Conservation (phyloP, 805 yeast genomes). For the Groenewaldozyma salmanticensis region DNA sequence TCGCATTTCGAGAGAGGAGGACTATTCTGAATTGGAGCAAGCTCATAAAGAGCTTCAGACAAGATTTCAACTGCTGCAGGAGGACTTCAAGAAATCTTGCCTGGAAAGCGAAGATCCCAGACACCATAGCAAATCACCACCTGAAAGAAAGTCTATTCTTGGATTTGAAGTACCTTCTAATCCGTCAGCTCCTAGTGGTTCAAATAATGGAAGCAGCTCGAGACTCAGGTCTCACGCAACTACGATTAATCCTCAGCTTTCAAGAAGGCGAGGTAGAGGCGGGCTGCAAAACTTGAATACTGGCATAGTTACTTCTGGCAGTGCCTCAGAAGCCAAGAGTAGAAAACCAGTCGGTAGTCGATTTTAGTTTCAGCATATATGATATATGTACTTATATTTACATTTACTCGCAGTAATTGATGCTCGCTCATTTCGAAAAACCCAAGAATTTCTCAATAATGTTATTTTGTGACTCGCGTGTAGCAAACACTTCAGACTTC, state of each 20-base stretch:
- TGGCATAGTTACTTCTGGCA: no score
- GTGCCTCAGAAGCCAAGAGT: no score
- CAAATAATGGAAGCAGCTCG: not conserved
- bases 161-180: conserved; percentile 8
- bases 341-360: no score
- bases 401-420: no score
- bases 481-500: conserved; percentile 23
- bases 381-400: no score
- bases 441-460: conserved; percentile 35
- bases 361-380: no score
- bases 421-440: no score
- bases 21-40: conserved; percentile 16
- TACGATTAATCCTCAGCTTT: not conserved
- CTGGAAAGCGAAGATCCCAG: conserved; percentile 22
- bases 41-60: conserved; percentile 22
- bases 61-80: conserved; percentile 20
- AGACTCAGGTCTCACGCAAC: not conserved
- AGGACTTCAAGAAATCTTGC: conserved; percentile 15
- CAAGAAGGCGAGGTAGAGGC: conserved; percentile 15
- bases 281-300: conserved; percentile 14
- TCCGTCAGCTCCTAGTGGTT: no score
- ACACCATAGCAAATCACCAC: conserved; percentile 8
- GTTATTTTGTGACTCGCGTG: conserved; percentile 8
- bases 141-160: conserved; percentile 8
- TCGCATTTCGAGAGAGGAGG: conserved; percentile 12